Conservation (phyloP, 495 filamentous ascomycete genomes). For the Penicillium goetzii region DNA sequence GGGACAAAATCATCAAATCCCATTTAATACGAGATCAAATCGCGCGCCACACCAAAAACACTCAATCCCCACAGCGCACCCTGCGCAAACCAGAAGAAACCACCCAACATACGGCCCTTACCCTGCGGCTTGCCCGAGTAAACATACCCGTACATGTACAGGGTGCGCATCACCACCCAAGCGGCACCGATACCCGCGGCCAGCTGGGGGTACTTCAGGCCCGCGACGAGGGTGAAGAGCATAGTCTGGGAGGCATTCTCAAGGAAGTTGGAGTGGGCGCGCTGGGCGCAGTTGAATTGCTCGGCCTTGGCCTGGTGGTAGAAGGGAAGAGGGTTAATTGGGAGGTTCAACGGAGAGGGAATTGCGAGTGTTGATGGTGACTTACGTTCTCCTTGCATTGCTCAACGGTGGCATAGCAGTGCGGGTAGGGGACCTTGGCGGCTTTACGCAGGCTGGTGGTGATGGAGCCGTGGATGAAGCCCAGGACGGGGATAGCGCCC, state of each 20-base stretch:
- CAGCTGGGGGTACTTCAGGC: slow-evolving; percentile 58
- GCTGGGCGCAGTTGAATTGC: slow-evolving; percentile 70
- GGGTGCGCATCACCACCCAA: slow-evolving; percentile 59
- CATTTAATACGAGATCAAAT: slow-evolving; percentile 34
- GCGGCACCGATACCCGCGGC: slow-evolving; percentile 54
- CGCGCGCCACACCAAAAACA: slow-evolving; percentile 46
- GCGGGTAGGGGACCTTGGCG: slow-evolving; percentile 64
- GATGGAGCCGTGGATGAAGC: slow-evolving; percentile 59
- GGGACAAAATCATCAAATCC: background rate
- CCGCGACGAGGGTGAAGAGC: slow-evolving; percentile 60
- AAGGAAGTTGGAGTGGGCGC: slow-evolving; percentile 71
- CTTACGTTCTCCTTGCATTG: slow-evolving; percentile 58
- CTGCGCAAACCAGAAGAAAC: slow-evolving; percentile 46
- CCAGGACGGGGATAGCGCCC: slow-evolving; percentile 56
- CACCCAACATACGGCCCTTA: slow-evolving; percentile 48
- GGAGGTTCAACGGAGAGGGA: background rate
- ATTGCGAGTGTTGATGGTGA: slow-evolving; percentile 25
- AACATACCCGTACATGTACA: slow-evolving; percentile 67
- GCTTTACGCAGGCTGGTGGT: slow-evolving; percentile 51
- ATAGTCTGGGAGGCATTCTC: slow-evolving; percentile 65
- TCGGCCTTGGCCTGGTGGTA: slow-evolving; percentile 44
- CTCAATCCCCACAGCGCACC: slow-evolving; percentile 49
- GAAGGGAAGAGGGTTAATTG: slow-evolving; percentile 1
- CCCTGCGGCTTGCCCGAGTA: slow-evolving; percentile 50
- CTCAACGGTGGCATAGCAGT: slow-evolving; percentile 62